These are phyloP conservation scores for Psilocybe azurescens DNA, from an alignment of 768 basidiomycete genomes.

Conservation along the genomic window DNA sequence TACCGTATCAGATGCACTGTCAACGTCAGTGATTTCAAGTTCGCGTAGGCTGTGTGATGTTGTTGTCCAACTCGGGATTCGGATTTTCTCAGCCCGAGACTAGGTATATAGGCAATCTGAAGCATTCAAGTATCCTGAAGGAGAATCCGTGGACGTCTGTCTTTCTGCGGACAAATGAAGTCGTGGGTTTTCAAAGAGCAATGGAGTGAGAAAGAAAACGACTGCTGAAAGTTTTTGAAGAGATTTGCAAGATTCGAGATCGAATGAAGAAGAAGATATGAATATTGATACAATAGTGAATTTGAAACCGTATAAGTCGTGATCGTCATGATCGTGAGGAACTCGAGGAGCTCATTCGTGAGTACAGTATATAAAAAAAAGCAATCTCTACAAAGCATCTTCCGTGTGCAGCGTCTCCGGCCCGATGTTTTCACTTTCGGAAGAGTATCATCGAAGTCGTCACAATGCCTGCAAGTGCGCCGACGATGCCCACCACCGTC, in stretches of 20 bases:
- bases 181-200: too few species aligned
- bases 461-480: conserved; percentile 66
- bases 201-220: too few species aligned
- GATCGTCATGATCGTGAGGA: background rate
- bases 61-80: background rate
- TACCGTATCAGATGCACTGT: too few species aligned
- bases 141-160: background rate
- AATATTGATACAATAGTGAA: too few species aligned
- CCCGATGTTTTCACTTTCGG: conserved; percentile 11
- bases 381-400: background rate
- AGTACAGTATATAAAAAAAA: background rate
- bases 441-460: conserved; percentile 53
- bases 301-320: background rate
- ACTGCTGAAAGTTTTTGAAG: too few species aligned
- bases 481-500: conserved; percentile 67
- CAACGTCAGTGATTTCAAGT: too few species aligned
- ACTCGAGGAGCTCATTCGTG: background rate
- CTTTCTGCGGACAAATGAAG: too few species aligned
- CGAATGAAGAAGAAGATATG: too few species aligned
- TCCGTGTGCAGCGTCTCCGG: background rate
- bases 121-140: background rate
- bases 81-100: background rate
- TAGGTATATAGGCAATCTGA: background rate
- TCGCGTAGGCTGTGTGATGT: background rate
- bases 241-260: too few species aligned